A percentile compares a stretch with the other conserved stretches of the same genome.
Evolutionary conservation across 192 early-diverging fungal species (phyloP).

Genomic region (Dissophora ornata): DNA sequence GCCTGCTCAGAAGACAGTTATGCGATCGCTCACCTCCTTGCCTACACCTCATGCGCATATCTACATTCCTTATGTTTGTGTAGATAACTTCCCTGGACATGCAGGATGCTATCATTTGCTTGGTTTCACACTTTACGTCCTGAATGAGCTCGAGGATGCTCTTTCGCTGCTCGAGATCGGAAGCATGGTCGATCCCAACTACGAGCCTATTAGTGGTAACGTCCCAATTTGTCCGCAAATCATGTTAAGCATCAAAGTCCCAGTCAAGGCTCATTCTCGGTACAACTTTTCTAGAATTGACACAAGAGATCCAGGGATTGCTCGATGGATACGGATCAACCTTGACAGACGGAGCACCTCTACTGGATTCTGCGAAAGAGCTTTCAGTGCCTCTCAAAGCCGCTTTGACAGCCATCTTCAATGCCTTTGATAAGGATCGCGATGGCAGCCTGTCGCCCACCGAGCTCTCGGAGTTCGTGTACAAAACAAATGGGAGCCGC

Average conservation of each 20-base stretch:
- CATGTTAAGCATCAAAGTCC: too few species aligned
- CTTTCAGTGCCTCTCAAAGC: constrained; percentile 50
- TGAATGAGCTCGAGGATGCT: constrained; percentile 65
- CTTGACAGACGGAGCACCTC: constrained; percentile 48
- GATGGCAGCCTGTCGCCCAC: constrained; percentile 56
- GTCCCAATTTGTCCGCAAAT: too few species aligned
- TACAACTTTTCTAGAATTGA: constrained; percentile 49
- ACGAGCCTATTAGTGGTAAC: constrained; percentile 63
- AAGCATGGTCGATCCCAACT: constrained; percentile 60
- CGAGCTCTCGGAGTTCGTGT: constrained; percentile 62
- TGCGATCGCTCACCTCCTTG: too few species aligned
- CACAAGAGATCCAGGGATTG: constrained; percentile 60
- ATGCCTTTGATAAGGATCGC: constrained; percentile 59
- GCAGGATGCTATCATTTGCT: constrained; percentile 66
- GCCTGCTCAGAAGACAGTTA: neutral
- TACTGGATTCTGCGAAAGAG: constrained; percentile 47
- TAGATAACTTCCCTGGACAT: constrained; percentile 64
- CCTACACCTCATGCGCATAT: neutral
- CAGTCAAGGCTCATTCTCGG: too few species aligned
- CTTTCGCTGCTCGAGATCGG: constrained; percentile 62
- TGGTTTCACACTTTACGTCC: constrained; percentile 62
- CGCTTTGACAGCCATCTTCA: constrained; percentile 59
- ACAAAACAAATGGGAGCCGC: constrained; percentile 62
- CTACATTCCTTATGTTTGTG: neutral
- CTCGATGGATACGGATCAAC: constrained; percentile 56